A percentile compares a stretch with the other conserved stretches of the same genome.
Conservation (phyloP, 2,329 filamentous ascomycete genomes). For the Epicoccum sorghinum region DNA sequence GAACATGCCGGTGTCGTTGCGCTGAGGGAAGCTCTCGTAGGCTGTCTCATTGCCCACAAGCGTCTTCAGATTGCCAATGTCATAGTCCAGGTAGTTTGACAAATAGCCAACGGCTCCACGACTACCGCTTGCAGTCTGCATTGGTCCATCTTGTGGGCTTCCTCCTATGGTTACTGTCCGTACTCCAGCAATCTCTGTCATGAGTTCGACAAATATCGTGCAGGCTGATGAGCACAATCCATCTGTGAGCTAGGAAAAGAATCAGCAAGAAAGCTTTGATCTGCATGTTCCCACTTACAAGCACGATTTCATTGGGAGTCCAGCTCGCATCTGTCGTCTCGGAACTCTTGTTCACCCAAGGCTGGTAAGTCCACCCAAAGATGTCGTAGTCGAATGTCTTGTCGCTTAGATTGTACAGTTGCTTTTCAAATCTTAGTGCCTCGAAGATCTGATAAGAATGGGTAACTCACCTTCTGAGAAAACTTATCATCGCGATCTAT, state of each 20-base stretch:
- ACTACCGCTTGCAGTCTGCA: background rate
- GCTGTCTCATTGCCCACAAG: background rate
- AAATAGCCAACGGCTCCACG: background rate
- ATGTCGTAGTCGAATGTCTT: conserved; percentile 2
- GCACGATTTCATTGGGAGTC: background rate
- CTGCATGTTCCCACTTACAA: background rate
- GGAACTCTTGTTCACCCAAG: background rate
- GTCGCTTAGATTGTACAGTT: conserved; percentile 24
- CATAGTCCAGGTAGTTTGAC: background rate
- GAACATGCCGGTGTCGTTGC: background rate
- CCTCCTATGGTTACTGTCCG: background rate
- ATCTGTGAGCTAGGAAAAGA: background rate
- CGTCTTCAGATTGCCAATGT: background rate
- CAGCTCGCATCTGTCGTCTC: background rate
- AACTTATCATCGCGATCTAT: conserved; percentile 43
- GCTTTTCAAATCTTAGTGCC: background rate
- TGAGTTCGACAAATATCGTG: background rate
- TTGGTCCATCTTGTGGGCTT: background rate
- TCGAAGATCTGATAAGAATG: no score
- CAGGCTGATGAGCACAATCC: background rate
- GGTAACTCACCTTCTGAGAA: conserved; percentile 32
- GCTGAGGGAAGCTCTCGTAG: background rate
- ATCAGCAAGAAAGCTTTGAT: no score
- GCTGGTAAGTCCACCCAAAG: background rate
- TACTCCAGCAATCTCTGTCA: background rate